These are phyloP conservation scores for Hirsutella minnesotensis DNA, from an alignment of 2,329 filamentous ascomycete genomes.

Conservation along the genomic window DNA sequence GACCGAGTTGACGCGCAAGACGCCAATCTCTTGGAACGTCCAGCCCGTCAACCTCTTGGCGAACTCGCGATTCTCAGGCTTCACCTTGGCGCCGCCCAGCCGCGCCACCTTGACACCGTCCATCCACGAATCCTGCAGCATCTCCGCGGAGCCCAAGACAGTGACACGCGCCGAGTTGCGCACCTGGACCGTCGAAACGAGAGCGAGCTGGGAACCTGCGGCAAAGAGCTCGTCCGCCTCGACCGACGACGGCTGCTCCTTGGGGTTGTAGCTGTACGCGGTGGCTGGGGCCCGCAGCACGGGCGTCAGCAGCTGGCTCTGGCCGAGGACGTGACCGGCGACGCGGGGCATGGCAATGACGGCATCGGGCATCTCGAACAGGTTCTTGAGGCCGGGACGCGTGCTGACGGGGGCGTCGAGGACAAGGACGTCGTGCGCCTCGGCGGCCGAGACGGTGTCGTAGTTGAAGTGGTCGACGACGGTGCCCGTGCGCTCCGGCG, in stretches of 20 bases:
- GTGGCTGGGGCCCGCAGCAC: conserved; percentile 73
- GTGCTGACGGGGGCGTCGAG: conserved; percentile 55
- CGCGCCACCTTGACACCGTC: conserved; percentile 59
- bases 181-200: conserved; percentile 81
- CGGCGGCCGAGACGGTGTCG: conserved; percentile 61
- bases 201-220: conserved; percentile 67
- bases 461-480: conserved; percentile 96
- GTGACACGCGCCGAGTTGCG: conserved; percentile 87
- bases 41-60: conserved; percentile 78
- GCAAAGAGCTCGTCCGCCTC: conserved; percentile 69
- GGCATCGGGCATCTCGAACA: conserved; percentile 48
- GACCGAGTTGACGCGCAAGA: conserved; percentile 72
- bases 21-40: conserved; percentile 90
- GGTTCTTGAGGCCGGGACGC: conserved; percentile 60
- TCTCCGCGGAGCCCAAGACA: conserved; percentile 74
- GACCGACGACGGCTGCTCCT: conserved; percentile 61
- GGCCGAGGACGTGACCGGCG: conserved; percentile 71
- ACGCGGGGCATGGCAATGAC: conserved; percentile 72
- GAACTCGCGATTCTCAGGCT: conserved; percentile 74
- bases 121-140: conserved; percentile 84
- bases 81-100: conserved; percentile 36
- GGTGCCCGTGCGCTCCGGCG: conserved; percentile 69
- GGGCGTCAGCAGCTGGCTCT: conserved; percentile 65
- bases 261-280: conserved; percentile 88
- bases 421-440: conserved; percentile 81